Conservation (phyloP, 2,329 filamentous ascomycete species). For the Raffaelea arxii region DNA sequence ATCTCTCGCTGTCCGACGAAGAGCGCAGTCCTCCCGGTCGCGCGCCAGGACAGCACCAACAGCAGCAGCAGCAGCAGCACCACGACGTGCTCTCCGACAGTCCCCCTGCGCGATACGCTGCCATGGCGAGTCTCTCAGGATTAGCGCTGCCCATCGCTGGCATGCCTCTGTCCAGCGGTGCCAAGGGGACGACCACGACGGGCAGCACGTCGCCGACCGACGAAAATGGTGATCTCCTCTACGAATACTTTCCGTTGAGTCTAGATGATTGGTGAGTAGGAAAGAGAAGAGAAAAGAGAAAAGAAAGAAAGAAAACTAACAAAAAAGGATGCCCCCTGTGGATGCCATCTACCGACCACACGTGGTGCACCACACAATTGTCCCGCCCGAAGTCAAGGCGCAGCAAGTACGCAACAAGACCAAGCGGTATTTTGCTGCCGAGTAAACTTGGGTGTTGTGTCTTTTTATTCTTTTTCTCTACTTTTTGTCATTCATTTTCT, state of each 20-base stretch:
- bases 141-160: no score
- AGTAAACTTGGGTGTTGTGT: slow-evolving; percentile 25
- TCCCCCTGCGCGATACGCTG: no score
- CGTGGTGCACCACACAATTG: slow-evolving; percentile 79
- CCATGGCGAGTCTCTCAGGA: no score
- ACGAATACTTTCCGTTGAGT: slow-evolving; percentile 89
- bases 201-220: background rate
- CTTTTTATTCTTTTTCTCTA: background rate
- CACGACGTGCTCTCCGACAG: no score
- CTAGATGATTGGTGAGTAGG: slow-evolving; percentile 68
- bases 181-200: no score
- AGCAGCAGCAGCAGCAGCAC: no score
- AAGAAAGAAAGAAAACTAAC: slow-evolving; percentile 7
- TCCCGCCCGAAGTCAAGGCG: slow-evolving; percentile 61
- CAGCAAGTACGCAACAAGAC: slow-evolving; percentile 55
- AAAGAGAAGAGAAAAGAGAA: background rate
- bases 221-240: slow-evolving; percentile 74
- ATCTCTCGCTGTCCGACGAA: slow-evolving; percentile 49
- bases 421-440: slow-evolving; percentile 64
- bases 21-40: slow-evolving; percentile 48
- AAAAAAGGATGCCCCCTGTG: slow-evolving; percentile 65
- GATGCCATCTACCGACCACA: slow-evolving; percentile 87
- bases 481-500: background rate
- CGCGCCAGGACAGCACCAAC: slow-evolving; percentile 38
- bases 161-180: no score